Percentiles rank a stretch among this genome's conserved stretches.
Conservation (phyloP, 495 filamentous ascomycete species). For the Aspergillus affinis region DNA sequence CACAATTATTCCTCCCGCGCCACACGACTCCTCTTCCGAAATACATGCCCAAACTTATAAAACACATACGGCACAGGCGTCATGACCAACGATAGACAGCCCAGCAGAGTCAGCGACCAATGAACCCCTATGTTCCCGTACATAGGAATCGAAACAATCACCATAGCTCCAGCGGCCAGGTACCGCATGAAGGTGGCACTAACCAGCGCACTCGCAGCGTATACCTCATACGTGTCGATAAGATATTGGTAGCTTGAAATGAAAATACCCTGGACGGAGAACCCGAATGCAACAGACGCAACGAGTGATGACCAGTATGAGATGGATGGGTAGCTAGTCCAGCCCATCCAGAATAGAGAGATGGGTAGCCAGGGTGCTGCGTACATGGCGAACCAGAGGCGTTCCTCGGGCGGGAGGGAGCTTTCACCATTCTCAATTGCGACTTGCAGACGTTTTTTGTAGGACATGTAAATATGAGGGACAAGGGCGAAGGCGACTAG, state of each 20-base stretch:
- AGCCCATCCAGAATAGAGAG: slow-evolving; percentile 16
- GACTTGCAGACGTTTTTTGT: not conserved
- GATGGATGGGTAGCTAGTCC: slow-evolving; percentile 8
- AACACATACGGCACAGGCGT: slow-evolving; percentile 5
- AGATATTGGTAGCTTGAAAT: slow-evolving; percentile 5
- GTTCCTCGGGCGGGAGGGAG: slow-evolving; percentile 2
- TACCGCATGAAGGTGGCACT: slow-evolving; percentile 7
- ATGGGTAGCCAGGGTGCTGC: slow-evolving; percentile 11
- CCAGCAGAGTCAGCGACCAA: slow-evolving; percentile 5
- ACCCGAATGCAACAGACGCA: slow-evolving; percentile 6
- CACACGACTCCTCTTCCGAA: slow-evolving; percentile 3
- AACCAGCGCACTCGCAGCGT: slow-evolving; percentile 3
- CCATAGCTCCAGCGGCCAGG: slow-evolving; percentile 6
- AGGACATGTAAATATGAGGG: slow-evolving; percentile 44
- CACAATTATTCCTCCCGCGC: not conserved
- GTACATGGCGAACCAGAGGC: slow-evolving; percentile 13
- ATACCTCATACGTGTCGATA: slow-evolving; percentile 7
- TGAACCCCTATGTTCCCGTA: slow-evolving; percentile 5
- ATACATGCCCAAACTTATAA: slow-evolving; percentile 3
- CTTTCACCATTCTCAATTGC: not conserved
- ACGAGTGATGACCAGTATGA: slow-evolving; percentile 5
- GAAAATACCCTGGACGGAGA: slow-evolving; percentile 6
- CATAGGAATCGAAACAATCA: slow-evolving; percentile 8
- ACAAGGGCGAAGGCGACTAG: slow-evolving; percentile 43
- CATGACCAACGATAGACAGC: slow-evolving; percentile 5